phyloP scores from a whole-genome alignment of 2,329 filamentous ascomycete species.

The Sporothrix mexicana region DNA sequence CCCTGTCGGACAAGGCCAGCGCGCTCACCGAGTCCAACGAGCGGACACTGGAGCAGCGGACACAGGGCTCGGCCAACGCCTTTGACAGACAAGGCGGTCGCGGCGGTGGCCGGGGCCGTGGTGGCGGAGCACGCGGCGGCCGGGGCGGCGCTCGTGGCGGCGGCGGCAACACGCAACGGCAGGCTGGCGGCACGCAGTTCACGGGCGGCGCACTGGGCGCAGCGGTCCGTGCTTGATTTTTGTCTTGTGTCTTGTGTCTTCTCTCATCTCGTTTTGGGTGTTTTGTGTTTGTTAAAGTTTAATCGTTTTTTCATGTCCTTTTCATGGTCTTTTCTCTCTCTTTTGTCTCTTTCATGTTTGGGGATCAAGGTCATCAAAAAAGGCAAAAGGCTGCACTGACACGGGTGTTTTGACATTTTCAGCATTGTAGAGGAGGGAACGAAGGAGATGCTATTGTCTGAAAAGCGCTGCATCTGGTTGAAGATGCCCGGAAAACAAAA shows the following conservation, averaged over 20 bases:
- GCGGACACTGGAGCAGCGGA: constrained; percentile 94
- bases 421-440: not conserved
- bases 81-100: constrained; percentile 91
- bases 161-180: constrained; percentile 66
- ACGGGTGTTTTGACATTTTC: not conserved
- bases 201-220: constrained; percentile 79
- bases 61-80: constrained; percentile 91
- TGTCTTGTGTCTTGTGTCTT: not conserved
- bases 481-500: constrained; percentile 23
- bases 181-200: constrained; percentile 77
- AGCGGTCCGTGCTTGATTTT: constrained; percentile 63
- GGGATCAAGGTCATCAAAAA: constrained; percentile 24
- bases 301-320: not conserved
- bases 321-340: not conserved
- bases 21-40: constrained; percentile 96
- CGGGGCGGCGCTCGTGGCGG: constrained; percentile 63
- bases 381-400: not conserved
- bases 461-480: constrained; percentile 11
- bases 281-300: constrained; percentile 18
- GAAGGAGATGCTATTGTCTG: not conserved
- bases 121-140: constrained; percentile 66
- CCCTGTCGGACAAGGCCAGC: constrained; percentile 94
- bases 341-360: constrained; percentile 15
- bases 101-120: constrained; percentile 70
- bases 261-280: not conserved